Percentiles rank a stretch among this genome's conserved stretches.
Conservation (phyloP, 805 yeast species). For the Candida broadrunensis region DNA sequence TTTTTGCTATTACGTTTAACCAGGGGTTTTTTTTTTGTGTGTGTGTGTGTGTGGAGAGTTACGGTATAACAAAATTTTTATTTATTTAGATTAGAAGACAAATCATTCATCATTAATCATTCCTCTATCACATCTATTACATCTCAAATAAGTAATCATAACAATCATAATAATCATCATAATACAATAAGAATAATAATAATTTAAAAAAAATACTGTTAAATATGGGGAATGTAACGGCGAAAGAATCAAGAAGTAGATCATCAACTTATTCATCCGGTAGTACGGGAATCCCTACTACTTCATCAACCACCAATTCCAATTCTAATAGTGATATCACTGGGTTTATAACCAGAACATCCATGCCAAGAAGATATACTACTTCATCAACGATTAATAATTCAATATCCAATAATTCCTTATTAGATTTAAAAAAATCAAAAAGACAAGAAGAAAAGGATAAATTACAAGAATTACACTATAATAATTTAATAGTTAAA, state of each 20-base stretch:
- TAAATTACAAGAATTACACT: conserved; percentile 50
- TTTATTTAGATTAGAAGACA: too few species aligned
- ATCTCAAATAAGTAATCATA: too few species aligned
- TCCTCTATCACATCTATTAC: too few species aligned
- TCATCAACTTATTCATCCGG: conserved; percentile 20
- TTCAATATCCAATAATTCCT: neutral
- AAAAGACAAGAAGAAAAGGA: conserved; percentile 53
- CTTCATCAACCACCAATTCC: neutral
- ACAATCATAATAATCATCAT: too few species aligned
- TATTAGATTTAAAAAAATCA: conserved; percentile 17
- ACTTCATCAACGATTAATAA: conserved; percentile 2
- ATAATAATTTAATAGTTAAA: conserved; percentile 54
- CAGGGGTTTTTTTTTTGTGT: too few species aligned
- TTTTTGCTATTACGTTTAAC: too few species aligned
- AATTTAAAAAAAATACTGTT: too few species aligned
- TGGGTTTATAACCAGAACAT: conserved; percentile 4
- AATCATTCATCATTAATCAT: too few species aligned
- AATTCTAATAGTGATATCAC: conserved; percentile 1
- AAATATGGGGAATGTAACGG: conserved; percentile 48
- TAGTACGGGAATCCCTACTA: conserved; percentile 1
- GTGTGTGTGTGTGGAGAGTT: too few species aligned
- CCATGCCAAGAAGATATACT: conserved; percentile 16
- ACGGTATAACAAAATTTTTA: too few species aligned
- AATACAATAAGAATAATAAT: too few species aligned
- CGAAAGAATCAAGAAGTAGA: conserved; percentile 36